Base-by-base conservation (phyloP, 2,329 filamentous ascomycete species). In the Chalaropsis ovoidea region DNA sequence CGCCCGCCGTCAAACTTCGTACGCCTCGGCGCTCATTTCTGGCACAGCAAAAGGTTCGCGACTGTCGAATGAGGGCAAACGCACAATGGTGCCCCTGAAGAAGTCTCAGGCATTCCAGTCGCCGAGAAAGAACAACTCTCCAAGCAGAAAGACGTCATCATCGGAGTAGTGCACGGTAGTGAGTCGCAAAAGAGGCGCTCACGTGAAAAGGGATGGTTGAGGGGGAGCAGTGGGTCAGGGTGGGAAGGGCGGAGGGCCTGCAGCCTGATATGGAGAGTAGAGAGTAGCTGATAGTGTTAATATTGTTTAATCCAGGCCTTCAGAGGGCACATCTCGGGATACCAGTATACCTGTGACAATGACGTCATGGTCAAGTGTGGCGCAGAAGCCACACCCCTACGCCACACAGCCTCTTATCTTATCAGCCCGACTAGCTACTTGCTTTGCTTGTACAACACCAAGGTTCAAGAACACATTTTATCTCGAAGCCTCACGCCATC, bases 111-210 rank as follows among this genome's bases (percentile, higher is more conserved):
- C 22, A 27, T 15, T 24, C 24, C 47, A 52, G 47, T 52, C 11
- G 47, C 47, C 47, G 24, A 52, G 47, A 52, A 52, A 52, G 19
- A 52, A 24, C 22, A 52, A 15, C 19, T 52, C 47, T 24, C 8
- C 19, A 24, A 52, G 24, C 1, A 52, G 22, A 24, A 52, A 52
- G 47, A 52, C 47, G 10, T 52, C 47, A 52, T 52, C 47, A 52
- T 52, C 47, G 47, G 47, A 52, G 24, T 52, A 27, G 47, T 52
- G 47, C 19, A 52, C 47, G 47, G 47, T 52, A 52, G 19, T 52
- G 47, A 52, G 47, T 27, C 47, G 47, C 19, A 52, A 52, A 52
- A 52, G 47, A 52, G 47, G 19, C 47, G 24, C 47, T 52, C 47
- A 52, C 24, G 10, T 13, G 10, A 52, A 52, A 27, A 52, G 47